Conservation (phyloP, 2,329 filamentous ascomycete genomes). For the Microdochium bolleyi region DNA sequence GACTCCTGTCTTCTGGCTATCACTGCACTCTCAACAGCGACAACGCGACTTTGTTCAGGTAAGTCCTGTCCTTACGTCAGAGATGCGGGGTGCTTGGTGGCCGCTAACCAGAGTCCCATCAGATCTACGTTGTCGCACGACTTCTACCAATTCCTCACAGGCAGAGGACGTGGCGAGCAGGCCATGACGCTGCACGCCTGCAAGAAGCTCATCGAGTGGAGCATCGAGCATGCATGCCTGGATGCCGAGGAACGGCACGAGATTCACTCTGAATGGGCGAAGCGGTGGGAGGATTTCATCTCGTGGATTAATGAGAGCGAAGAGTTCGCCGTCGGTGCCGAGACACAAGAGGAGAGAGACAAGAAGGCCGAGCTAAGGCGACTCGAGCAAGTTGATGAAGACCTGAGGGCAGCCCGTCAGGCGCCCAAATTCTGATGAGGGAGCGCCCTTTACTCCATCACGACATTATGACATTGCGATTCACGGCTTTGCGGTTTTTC, state of each 20-base stretch:
- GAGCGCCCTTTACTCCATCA: too few relatives aligned
- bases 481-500: too few relatives aligned
- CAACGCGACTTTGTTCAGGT: slow-evolving; percentile 67
- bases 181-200: slow-evolving; percentile 63
- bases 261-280: slow-evolving; percentile 36
- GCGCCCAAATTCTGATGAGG: not conserved
- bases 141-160: slow-evolving; percentile 70
- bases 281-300: slow-evolving; percentile 52
- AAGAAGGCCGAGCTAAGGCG: slow-evolving; percentile 2
- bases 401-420: not conserved
- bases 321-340: slow-evolving; percentile 5
- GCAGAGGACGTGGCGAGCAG: slow-evolving; percentile 31
- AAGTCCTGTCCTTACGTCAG: slow-evolving; percentile 10
- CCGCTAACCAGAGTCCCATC: slow-evolving; percentile 5
- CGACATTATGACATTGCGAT: too few relatives aligned
- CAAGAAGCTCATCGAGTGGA: slow-evolving; percentile 61
- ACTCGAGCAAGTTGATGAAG: not conserved
- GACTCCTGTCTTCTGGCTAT: slow-evolving; percentile 62
- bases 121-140: slow-evolving; percentile 68
- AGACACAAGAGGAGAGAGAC: slow-evolving; percentile 3
- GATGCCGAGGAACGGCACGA: slow-evolving; percentile 27
- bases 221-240: slow-evolving; percentile 52
- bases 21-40: slow-evolving; percentile 70
- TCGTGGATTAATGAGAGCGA: slow-evolving; percentile 37
- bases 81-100: not conserved